Base-by-base conservation (phyloP, 176 grass and related monocot species). In the Rhynchospora breviuscula region DNA sequence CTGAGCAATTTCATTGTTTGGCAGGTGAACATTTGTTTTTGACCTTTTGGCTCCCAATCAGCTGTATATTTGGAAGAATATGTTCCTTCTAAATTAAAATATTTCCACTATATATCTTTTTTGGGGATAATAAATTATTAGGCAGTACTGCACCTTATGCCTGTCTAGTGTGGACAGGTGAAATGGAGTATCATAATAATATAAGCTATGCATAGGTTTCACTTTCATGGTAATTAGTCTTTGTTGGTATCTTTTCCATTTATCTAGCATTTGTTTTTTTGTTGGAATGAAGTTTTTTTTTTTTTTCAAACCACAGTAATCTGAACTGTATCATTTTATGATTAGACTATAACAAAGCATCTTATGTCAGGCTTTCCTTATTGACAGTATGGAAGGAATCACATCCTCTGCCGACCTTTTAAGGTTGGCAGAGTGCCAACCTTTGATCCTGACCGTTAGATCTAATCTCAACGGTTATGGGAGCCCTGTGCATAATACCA, bases 21-120 rank as follows among this genome's bases (percentile, higher is more conserved):
- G 72, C 72, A 77, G 17, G 48, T 77, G 29, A 56, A 33, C 6
- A 77, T 56, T 77, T 77, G 47, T 56, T 77, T 54, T 77, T 77
- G 48, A 31, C 22, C 5, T 77, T 26, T 77, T 29, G 0, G 72
- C 13, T 25, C 46, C 72, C 21, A 78, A 78, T 56, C 7, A 57
- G 5, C 25, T 7, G 51, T 14, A 56, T 78, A 57, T 56, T 76
- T 78, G 73, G 73, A 56, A 22, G 4, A 57, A 29, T 77, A 19
- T 56, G 52, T 78, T 78, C 13, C 22, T 29, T 57, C 57, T 17
- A 31, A 7, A 31, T 77, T 77, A 13, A 77, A 56, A 77, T 77
- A 77, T 77, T 17, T 5, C 49, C 2, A 54, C 5, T 57, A 26
- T 48, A 69, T 69, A 2, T 68, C 43, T 44, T 69, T 2, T 44